Conservation (phyloP, 2,329 filamentous ascomycete genomes). For the Pseudopyricularia javanii region DNA sequence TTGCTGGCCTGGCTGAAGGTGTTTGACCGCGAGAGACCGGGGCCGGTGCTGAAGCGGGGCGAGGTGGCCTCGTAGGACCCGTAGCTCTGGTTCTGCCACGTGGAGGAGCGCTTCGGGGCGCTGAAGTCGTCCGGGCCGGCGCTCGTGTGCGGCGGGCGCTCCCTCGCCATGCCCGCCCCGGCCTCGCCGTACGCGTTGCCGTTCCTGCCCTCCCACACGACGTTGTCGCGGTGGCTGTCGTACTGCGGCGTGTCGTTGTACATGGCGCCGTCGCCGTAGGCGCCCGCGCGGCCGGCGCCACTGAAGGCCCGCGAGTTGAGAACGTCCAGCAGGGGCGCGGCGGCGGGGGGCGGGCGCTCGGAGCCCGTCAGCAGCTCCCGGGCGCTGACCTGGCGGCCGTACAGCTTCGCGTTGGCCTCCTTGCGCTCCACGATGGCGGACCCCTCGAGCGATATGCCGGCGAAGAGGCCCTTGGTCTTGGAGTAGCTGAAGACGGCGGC, state of each 20-base stretch:
- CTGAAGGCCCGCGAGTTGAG: conserved; percentile 78
- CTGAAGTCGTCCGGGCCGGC: conserved; percentile 35
- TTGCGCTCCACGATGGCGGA: conserved; percentile 86
- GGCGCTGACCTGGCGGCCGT: conserved; percentile 72
- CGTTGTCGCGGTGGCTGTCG: conserved; percentile 68
- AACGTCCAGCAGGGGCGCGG: conserved; percentile 72
- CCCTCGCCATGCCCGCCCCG: conserved; percentile 22
- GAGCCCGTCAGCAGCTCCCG: conserved; percentile 68
- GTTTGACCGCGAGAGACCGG: conserved; percentile 32
- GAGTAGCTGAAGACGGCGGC: conserved; percentile 93
- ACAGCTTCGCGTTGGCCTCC: conserved; percentile 95
- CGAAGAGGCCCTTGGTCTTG: conserved; percentile 95
- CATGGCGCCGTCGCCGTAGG: conserved; percentile 48
- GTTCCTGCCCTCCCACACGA: conserved; percentile 68
- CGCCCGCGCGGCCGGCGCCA: conserved; percentile 37
- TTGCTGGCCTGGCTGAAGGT: conserved; percentile 30
- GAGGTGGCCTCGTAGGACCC: conserved; percentile 35
- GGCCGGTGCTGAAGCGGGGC: conserved; percentile 6
- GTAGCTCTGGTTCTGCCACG: conserved; percentile 68
- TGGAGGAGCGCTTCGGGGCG: conserved; percentile 48
- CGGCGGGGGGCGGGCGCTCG: conserved; percentile 66
- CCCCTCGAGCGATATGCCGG: conserved; percentile 87
- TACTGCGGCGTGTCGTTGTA: conserved; percentile 94
- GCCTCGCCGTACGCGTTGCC: conserved; percentile 63
- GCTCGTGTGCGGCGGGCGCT: conserved; percentile 13